phyloP scores from a whole-genome alignment of 1,284 basidiomycete species.

The Ganoderma lucidum region DNA sequence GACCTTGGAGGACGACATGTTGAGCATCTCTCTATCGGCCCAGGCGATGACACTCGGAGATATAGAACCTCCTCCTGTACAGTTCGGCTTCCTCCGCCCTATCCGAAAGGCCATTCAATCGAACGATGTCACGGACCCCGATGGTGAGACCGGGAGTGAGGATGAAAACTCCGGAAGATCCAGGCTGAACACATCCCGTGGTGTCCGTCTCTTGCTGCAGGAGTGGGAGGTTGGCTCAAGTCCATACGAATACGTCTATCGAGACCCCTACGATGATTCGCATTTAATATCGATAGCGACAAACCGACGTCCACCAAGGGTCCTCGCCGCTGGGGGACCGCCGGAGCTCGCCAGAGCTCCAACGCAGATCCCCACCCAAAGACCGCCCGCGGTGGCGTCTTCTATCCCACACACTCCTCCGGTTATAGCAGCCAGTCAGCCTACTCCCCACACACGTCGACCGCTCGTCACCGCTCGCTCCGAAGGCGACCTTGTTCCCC shows the following conservation, averaged over 20 bases:
- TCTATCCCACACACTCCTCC: constrained; percentile 31
- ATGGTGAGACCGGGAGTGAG: constrained; percentile 32
- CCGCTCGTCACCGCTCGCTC: constrained; percentile 25
- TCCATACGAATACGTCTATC: constrained; percentile 58
- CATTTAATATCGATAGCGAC: not conserved
- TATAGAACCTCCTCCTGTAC: constrained; percentile 57
- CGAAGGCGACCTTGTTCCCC: constrained; percentile 15
- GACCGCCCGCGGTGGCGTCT: constrained; percentile 31
- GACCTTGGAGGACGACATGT: constrained; percentile 42
- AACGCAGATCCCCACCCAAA: constrained; percentile 29
- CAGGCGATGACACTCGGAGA: constrained; percentile 61
- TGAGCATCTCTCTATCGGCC: constrained; percentile 53
- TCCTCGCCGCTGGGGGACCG: constrained; percentile 10
- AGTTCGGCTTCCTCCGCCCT: constrained; percentile 70
- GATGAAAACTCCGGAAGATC: constrained; percentile 4
- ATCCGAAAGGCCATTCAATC: constrained; percentile 37
- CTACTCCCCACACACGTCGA: constrained; percentile 14
- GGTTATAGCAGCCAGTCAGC: constrained; percentile 32
- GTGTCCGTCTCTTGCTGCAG: constrained; percentile 67
- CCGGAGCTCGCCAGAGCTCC: constrained; percentile 9
- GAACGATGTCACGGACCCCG: constrained; percentile 34
- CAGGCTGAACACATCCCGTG: constrained; percentile 47
- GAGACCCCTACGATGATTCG: constrained; percentile 58
- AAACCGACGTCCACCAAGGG: constrained; percentile 13
- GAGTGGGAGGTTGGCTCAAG: constrained; percentile 70